A percentile compares a stretch with the other conserved stretches of the same genome.
These are phyloP conservation scores for Petrea volubilis DNA, from an alignment of 257 asterid species.

Conservation along the genomic window DNA sequence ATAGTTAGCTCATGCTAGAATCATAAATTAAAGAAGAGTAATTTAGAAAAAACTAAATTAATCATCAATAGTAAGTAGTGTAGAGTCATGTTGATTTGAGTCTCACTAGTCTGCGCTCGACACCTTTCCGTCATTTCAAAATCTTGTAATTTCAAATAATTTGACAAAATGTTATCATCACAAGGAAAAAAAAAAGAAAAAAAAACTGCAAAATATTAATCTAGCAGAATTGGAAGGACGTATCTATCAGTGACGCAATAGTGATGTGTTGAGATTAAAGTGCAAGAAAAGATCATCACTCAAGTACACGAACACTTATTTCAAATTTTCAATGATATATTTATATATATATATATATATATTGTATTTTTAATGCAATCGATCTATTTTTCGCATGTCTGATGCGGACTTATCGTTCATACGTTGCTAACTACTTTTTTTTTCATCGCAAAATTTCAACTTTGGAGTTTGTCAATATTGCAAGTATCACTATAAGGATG, in stretches of 20 bases:
- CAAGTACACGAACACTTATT: not conserved
- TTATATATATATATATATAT: not conserved
- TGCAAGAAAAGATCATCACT: not conserved
- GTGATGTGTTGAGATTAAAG: not conserved
- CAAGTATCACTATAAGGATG: too few relatives aligned
- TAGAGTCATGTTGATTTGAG: not conserved
- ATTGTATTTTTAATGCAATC: not conserved
- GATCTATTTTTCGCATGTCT: not conserved
- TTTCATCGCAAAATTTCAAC: not conserved
- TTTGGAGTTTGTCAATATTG: not conserved
- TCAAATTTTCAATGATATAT: constrained; percentile 10
- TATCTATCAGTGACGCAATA: constrained; percentile 12
- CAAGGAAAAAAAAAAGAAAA: not conserved
- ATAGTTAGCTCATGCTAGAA: too few relatives aligned
- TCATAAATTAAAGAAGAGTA: too few relatives aligned
- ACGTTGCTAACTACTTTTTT: not conserved
- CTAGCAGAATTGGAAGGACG: not conserved
- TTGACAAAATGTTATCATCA: not conserved
- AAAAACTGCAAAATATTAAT: not conserved
- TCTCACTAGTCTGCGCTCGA: not conserved
- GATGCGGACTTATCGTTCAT: not conserved
- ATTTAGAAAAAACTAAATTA: not conserved
- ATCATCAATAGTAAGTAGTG: not conserved
- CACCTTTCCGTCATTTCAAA: not conserved
- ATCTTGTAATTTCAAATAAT: not conserved